Percentiles rank a stretch among this genome's conserved stretches.
Evolutionary conservation across 2,329 filamentous ascomycete genomes (phyloP).

Genomic region (Aspergillus latus): DNA sequence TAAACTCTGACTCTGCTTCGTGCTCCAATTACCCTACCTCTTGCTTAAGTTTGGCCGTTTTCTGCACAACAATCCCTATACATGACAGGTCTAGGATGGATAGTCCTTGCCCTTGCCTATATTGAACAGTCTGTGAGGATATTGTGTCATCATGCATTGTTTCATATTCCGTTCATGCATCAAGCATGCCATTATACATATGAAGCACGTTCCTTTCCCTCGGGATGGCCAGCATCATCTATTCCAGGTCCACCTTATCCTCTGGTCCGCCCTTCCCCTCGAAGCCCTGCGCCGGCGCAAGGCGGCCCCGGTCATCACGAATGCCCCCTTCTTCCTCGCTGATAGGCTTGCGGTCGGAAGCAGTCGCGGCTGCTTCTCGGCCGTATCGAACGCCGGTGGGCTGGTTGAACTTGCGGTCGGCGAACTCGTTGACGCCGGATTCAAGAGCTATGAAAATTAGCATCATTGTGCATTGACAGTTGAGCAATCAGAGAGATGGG

Average conservation of each 20-base stretch:
- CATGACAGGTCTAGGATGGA: too few species aligned
- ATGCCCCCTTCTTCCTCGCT: conserved; percentile 44
- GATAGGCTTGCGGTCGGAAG: conserved; percentile 41
- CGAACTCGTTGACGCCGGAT: conserved; percentile 44
- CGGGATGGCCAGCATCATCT: conserved; percentile 16
- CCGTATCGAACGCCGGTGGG: conserved; percentile 40
- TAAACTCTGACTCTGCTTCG: too few species aligned
- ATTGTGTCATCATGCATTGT: too few species aligned
- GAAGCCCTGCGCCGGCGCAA: conserved; percentile 39
- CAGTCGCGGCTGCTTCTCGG: conserved; percentile 32
- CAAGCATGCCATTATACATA: too few species aligned
- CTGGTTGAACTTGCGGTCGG: conserved; percentile 36
- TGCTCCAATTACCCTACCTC: too few species aligned
- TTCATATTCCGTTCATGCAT: too few species aligned
- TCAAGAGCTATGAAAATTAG: conserved; percentile 33
- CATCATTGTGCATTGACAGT: neutral
- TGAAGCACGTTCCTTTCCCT: too few species aligned
- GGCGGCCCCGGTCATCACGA: conserved; percentile 38
- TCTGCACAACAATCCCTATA: too few species aligned
- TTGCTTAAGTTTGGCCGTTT: too few species aligned
- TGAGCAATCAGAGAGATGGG: neutral
- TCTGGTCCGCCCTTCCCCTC: conserved; percentile 38
- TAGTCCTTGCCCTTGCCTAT: too few species aligned
- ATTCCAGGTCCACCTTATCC: conserved; percentile 32
- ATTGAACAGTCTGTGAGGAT: too few species aligned